Percentiles rank a stretch among this genome's conserved stretches.
phyloP scores from a whole-genome alignment of 257 asterid species.

The Paulownia fortunei region DNA sequence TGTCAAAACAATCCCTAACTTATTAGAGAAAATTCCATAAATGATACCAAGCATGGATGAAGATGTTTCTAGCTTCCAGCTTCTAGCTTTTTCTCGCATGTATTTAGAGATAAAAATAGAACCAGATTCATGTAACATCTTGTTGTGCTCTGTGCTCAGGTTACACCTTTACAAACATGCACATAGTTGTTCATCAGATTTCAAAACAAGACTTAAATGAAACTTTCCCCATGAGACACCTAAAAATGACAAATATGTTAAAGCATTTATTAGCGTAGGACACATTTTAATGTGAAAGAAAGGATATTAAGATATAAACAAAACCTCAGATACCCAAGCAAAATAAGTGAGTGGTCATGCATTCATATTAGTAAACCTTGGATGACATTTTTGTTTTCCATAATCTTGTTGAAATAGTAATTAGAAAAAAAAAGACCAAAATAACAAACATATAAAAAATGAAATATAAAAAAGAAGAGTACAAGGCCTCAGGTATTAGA shows the following conservation, averaged over 20 bases:
- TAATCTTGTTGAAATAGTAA: neutral
- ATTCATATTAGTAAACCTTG: neutral
- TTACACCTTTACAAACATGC: too few relatives aligned
- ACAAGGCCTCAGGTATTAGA: too few relatives aligned
- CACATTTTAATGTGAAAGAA: too few relatives aligned
- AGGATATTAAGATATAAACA: neutral
- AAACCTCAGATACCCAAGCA: neutral
- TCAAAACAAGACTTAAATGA: too few relatives aligned
- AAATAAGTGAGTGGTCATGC: neutral
- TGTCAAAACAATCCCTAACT: neutral
- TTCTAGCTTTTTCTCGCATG: too few relatives aligned
- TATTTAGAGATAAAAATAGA: too few relatives aligned
- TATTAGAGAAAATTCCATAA: neutral
- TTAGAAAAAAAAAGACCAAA: neutral
- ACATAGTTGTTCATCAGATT: too few relatives aligned
- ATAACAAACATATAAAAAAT: neutral
- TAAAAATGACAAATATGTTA: too few relatives aligned
- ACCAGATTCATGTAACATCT: slow-evolving; percentile 7
- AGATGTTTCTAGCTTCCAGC: neutral
- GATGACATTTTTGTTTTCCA: neutral
- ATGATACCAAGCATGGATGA: neutral
- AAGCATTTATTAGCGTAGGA: too few relatives aligned
- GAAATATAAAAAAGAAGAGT: neutral
- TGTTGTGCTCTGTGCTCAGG: too few relatives aligned
- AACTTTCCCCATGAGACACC: too few relatives aligned